phyloP scores from a whole-genome alignment of 192 early-diverging fungal species.

The Gamsiella multidivaricata region DNA sequence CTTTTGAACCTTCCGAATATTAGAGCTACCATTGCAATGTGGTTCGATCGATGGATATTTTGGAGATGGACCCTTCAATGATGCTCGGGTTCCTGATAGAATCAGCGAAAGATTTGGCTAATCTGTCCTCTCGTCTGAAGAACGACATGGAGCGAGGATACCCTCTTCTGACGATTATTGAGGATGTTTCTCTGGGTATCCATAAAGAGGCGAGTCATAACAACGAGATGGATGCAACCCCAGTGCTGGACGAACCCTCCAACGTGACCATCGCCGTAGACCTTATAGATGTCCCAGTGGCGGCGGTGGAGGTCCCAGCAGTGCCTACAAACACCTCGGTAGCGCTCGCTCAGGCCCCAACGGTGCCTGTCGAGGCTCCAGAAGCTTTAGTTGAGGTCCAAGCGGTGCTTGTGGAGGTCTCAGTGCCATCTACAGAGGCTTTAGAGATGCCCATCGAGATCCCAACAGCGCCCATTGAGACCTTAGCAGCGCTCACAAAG shows the following conservation, averaged over 20 bases:
- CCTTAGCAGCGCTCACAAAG: too few species aligned
- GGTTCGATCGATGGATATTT: slow-evolving; percentile 51
- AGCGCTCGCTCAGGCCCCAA: too few species aligned
- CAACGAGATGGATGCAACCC: too few species aligned
- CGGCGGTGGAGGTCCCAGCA: too few species aligned
- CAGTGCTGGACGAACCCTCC: background rate
- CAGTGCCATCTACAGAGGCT: too few species aligned
- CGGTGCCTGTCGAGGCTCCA: too few species aligned
- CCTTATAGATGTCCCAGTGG: background rate
- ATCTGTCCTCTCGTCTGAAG: slow-evolving; percentile 31
- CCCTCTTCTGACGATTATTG: slow-evolving; percentile 20
- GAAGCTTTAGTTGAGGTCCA: too few species aligned
- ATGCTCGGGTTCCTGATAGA: slow-evolving; percentile 56
- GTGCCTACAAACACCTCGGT: too few species aligned
- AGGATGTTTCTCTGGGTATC: background rate
- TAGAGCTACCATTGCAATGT: slow-evolving; percentile 57
- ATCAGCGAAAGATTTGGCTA: slow-evolving; percentile 30
- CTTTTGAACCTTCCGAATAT: background rate
- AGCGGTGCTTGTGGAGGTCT: too few species aligned
- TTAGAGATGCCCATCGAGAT: too few species aligned
- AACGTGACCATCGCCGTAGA: background rate
- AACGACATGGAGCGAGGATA: slow-evolving; percentile 31
- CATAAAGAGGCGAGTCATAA: background rate
- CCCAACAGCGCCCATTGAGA: too few species aligned
- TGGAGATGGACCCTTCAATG: slow-evolving; percentile 58